phyloP scores from a whole-genome alignment of 2,329 filamentous ascomycete genomes.

The Apiospora hydei region DNA sequence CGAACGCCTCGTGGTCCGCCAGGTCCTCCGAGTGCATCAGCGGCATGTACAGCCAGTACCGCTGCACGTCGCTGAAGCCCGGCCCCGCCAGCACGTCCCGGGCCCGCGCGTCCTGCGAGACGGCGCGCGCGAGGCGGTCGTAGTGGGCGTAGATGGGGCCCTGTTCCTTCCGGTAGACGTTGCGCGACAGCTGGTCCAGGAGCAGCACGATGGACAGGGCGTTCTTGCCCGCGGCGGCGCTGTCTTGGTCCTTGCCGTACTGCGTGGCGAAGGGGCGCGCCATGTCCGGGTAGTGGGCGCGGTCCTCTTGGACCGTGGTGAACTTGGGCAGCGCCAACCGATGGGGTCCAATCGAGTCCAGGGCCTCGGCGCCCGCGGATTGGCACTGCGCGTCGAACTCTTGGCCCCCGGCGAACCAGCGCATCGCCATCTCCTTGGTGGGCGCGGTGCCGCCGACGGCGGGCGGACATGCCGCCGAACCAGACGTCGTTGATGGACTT shows the following conservation, averaged over 20 bases:
- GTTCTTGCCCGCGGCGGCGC: slow-evolving; percentile 31
- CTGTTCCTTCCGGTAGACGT: slow-evolving; percentile 62
- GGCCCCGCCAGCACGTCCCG: slow-evolving; percentile 47
- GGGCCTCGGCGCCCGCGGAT: slow-evolving; percentile 29
- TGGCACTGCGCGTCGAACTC: slow-evolving; percentile 46
- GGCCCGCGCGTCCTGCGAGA: slow-evolving; percentile 46
- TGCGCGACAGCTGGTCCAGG: slow-evolving; percentile 69
- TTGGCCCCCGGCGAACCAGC: slow-evolving; percentile 45
- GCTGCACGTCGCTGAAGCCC: slow-evolving; percentile 39
- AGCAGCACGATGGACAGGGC: slow-evolving; percentile 62
- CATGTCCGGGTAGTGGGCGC: slow-evolving; percentile 41
- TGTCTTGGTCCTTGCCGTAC: slow-evolving; percentile 27
- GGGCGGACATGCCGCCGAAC: slow-evolving; percentile 44
- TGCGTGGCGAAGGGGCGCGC: slow-evolving; percentile 35
- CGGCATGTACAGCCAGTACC: slow-evolving; percentile 66
- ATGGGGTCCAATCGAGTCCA: slow-evolving; percentile 41
- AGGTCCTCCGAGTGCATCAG: slow-evolving; percentile 65
- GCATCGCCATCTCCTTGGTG: slow-evolving; percentile 35
- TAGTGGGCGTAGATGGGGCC: slow-evolving; percentile 60
- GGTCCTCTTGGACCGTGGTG: slow-evolving; percentile 25
- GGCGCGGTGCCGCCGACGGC: slow-evolving; percentile 40
- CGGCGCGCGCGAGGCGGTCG: slow-evolving; percentile 59
- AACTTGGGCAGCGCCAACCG: slow-evolving; percentile 14
- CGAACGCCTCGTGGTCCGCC: slow-evolving; percentile 50
- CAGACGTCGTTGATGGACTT: slow-evolving; percentile 45